A percentile compares a stretch with the other conserved stretches of the same genome.
Evolutionary conservation across 1,284 basidiomycete species (phyloP).

Genomic region (Lignosus rhinocerotis): DNA sequence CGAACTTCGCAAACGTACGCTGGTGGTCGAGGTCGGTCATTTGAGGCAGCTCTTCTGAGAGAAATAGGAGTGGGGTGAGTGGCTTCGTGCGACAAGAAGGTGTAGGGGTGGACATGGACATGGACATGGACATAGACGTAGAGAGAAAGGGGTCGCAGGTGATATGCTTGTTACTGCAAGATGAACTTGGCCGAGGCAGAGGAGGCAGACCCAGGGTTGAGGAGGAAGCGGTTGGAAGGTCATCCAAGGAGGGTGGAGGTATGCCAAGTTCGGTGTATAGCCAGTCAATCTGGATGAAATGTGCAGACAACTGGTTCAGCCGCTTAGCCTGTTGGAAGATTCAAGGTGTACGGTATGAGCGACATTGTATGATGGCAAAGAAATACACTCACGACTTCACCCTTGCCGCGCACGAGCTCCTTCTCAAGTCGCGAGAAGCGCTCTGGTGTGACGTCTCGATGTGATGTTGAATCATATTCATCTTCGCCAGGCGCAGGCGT

Average conservation of each 20-base stretch:
- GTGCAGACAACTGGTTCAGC: conserved; percentile 58
- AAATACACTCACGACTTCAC: conserved; percentile 64
- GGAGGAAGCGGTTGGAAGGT: conserved; percentile 44
- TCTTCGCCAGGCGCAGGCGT: conserved; percentile 44
- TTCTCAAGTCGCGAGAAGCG: conserved; percentile 77
- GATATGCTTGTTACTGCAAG: conserved; percentile 31
- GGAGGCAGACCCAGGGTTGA: conserved; percentile 38
- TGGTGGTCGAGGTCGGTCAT: conserved; percentile 47
- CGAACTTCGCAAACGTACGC: conserved; percentile 62
- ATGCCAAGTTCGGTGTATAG: conserved; percentile 80
- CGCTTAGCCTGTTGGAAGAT: conserved; percentile 57
- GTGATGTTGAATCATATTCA: conserved; percentile 40
- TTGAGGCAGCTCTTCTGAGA: conserved; percentile 26
- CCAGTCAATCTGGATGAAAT: conserved; percentile 75
- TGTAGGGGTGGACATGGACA: conserved; percentile 36
- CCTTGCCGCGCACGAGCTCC: conserved; percentile 76
- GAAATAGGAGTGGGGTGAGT: conserved; percentile 27
- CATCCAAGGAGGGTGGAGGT: conserved; percentile 50
- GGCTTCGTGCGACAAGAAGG: conserved; percentile 30
- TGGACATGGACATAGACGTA: conserved; percentile 31
- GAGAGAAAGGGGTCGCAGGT: conserved; percentile 52
- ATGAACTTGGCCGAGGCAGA: conserved; percentile 41
- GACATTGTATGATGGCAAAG: too few relatives aligned
- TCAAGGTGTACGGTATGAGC: too few relatives aligned
- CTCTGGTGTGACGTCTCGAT: conserved; percentile 74